Evolutionary conservation across 768 basidiomycete genomes (phyloP).

Genomic region (Mycena rosella): DNA sequence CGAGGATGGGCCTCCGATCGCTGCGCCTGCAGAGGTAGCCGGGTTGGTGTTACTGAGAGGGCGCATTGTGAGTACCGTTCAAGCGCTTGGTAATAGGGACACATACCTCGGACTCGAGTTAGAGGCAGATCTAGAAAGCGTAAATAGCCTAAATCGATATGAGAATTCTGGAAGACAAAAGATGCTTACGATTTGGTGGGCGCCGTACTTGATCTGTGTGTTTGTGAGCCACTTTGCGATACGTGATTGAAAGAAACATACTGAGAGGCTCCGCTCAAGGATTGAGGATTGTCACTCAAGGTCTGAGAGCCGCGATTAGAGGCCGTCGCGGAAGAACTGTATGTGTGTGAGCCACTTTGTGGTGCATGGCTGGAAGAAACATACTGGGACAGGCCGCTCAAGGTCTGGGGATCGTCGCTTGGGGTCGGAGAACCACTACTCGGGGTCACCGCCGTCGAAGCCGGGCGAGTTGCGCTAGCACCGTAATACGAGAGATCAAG

Average conservation of each 20-base stretch:
- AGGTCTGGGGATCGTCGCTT: no score
- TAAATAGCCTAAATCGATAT: neutral
- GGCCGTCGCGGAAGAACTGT: no score
- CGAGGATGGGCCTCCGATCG: neutral
- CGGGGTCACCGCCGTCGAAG: no score
- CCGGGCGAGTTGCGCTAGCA: no score
- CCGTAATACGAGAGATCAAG: neutral
- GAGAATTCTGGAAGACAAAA: neutral
- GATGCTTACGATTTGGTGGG: slow-evolving; percentile 1
- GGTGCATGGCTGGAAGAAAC: no score
- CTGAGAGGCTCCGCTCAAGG: neutral
- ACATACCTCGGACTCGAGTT: slow-evolving; percentile 12
- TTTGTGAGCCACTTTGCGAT: slow-evolving; percentile 3
- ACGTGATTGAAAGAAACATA: neutral
- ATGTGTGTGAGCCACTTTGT: no score
- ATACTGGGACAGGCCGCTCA: no score
- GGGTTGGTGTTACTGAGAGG: neutral
- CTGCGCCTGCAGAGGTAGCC: neutral
- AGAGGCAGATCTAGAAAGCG: slow-evolving; percentile 1
- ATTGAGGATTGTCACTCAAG: no score
- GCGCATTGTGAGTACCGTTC: neutral
- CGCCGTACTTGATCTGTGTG: slow-evolving; percentile 3
- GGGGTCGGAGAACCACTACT: neutral
- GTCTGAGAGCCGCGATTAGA: no score
- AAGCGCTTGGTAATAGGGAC: neutral